Evolutionary conservation across 179 eudicot species (phyloP), one percentile per base, ranked within the genome.

Genomic region (Carnegiea gigantea): DNA sequence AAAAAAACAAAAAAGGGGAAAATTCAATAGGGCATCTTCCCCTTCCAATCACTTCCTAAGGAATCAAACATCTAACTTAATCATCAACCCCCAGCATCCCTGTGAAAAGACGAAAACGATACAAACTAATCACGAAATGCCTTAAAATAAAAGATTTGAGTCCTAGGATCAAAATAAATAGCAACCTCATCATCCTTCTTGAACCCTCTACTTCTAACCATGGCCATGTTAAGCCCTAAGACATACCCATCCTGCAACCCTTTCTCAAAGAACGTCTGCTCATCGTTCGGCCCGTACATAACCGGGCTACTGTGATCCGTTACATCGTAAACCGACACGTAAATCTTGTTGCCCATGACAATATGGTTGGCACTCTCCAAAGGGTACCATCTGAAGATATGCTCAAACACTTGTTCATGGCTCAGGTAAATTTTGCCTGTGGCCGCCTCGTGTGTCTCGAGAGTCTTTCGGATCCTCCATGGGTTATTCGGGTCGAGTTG

Each of bases 181-280:
- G 80, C 86, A 78, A 86, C 51, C 5, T 83, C 75, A 75, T 86
- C 86, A 15, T 26, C 84, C 12, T 78, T 70, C 46, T 74, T 86
- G 1, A 86, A 78, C 33, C 80, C 86, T 72, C 79, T 70, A 28
- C 72, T 62, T 40, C 75, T 70, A 38, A 86, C 75, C 71, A 86
- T 54, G 62, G 62, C 33, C 84, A 78, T 36, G 48, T 81, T 79
- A 3, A 86, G 67, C 26, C 84, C 88, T 0, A 83, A 23, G 44
- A 80, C 75, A 60, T 77, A 83, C 71, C 80, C 82, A 48, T 86
- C 86, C 2, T 75, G 57, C 33, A 48, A 14, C 28, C 57, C 84
- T 48, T 73, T 77, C 57, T 64, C 62, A 15, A 57, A 30, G 3
- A 18, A 86, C 0, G 81, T 81, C 14, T 73, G 44, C 2, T 83